These are phyloP conservation scores for Lipomyces spencermartinsiae DNA, from an alignment of 805 yeast genomes.

Conservation along the genomic window DNA sequence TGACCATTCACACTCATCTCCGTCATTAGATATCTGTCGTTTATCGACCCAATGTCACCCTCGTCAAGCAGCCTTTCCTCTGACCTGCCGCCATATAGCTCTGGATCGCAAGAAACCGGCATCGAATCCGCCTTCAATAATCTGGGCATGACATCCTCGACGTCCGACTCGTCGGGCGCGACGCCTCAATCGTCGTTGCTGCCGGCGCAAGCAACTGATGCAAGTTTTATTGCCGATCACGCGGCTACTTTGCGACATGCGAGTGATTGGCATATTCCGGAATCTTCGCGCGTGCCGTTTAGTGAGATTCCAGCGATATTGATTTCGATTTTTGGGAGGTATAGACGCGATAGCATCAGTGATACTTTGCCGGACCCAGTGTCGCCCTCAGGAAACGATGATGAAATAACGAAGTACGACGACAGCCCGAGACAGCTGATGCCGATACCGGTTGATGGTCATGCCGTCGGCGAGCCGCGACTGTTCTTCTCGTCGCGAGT, in stretches of 20 bases:
- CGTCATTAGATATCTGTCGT: too few species aligned
- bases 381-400: background rate
- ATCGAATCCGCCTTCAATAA: too few species aligned
- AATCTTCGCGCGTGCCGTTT: conserved; percentile 12
- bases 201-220: conserved; percentile 4
- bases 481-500: conserved; percentile 23
- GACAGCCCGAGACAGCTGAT: background rate
- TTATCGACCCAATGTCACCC: too few species aligned
- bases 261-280: conserved; percentile 26
- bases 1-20: too few species aligned
- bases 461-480: conserved; percentile 25
- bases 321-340: conserved; percentile 27
- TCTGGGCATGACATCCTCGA: too few species aligned
- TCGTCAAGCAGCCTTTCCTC: too few species aligned
- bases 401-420: background rate
- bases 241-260: background rate
- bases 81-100: too few species aligned
- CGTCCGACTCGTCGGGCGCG: too few species aligned
- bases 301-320: conserved; percentile 29
- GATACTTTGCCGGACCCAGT: background rate
- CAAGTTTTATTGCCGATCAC: conserved; percentile 9
- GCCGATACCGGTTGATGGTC: background rate
- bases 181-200: too few species aligned
- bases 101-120: too few species aligned
- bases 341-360: conserved; percentile 18